Base-by-base conservation (phyloP, 208 protist species). In the Acanthamoeba royreba region DNA sequence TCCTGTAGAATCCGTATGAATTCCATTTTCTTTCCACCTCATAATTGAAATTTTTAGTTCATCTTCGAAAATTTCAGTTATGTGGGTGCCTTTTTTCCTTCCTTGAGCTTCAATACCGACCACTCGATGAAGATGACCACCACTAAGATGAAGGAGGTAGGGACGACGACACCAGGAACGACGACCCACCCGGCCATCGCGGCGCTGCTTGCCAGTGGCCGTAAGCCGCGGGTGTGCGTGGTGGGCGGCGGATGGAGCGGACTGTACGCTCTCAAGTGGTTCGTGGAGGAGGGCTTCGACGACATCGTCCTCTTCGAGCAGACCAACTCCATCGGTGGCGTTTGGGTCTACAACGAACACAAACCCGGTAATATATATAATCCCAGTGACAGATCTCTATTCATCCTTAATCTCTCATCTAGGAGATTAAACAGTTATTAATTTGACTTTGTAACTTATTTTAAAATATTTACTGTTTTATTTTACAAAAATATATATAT, bases 271-370 rank as follows among this genome's bases (percentile, higher is more conserved):
- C 86, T 92, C 13, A 92, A 92, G 53, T 58, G 55, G 40, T 92
- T 77, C 86, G 43, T 92, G 31, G 86, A 92, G 53, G 86, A 77
- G 28, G 86, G 86, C 0, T 45, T 92, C 55, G 43, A 43, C 42
- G 86, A 66, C 46, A 55, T 92, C 4, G 42, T 46, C 17, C 53
- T 88, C 31, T 92, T 77, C 42, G 86, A 92, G 53, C 31, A 74
- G 86, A 66, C 55, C 43, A 45, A 92, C 38, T 66, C 86, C 42
- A n/a, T 92, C n/a, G 86, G 86, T 15, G 86, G 86, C 40, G 86
- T 92, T 1, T 92, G 86, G 86, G 86, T 92, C 33, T 92, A 92
- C 86, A 66, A 17, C 38, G 86, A 92, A 35, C 33, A 92, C 86
- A 92, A 66, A 40, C 86, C 86, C 33, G 86, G 81, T 61, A 88